Percentiles rank a stretch among this genome's conserved stretches.
Evolutionary conservation across 805 yeast species (phyloP).

Genomic region (Saturnispora kantuleensis): DNA sequence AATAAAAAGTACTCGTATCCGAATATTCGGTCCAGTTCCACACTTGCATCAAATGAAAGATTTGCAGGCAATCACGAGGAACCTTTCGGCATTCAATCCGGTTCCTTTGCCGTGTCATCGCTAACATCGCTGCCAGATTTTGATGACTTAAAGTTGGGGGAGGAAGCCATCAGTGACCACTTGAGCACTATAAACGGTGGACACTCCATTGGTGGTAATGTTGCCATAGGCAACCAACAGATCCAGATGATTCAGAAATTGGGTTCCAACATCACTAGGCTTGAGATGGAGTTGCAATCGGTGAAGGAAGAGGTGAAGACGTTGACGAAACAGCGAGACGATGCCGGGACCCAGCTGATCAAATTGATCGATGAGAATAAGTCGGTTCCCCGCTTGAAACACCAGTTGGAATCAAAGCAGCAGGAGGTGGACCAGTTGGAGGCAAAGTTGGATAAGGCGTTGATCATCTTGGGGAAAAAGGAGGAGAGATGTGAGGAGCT

Average conservation of each 20-base stretch:
- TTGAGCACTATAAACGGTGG: slow-evolving; percentile 10
- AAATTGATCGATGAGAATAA: slow-evolving; percentile 48
- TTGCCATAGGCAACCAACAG: slow-evolving; percentile 18
- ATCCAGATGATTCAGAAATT: slow-evolving; percentile 66
- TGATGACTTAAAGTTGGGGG: slow-evolving; percentile 11
- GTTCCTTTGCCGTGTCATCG: neutral
- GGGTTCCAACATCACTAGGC: slow-evolving; percentile 63
- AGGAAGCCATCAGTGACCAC: slow-evolving; percentile 11
- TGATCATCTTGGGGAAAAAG: slow-evolving; percentile 77
- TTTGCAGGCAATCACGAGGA: slow-evolving; percentile 14
- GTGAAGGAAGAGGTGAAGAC: slow-evolving; percentile 52
- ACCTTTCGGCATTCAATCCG: slow-evolving; percentile 6
- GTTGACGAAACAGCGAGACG: slow-evolving; percentile 48
- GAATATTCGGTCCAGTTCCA: slow-evolving; percentile 3
- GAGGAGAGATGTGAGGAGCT: slow-evolving; percentile 79
- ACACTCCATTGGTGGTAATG: slow-evolving; percentile 2
- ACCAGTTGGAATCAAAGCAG: slow-evolving; percentile 17
- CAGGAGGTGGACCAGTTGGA: slow-evolving; percentile 14
- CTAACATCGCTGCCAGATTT: neutral
- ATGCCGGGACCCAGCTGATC: slow-evolving; percentile 59
- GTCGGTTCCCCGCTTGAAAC: slow-evolving; percentile 27
- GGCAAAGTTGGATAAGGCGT: slow-evolving; percentile 33
- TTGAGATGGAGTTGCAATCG: slow-evolving; percentile 68
- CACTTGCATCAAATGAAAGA: slow-evolving; percentile 13
- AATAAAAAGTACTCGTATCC: slow-evolving; percentile 14